Evolutionary conservation across 805 yeast species (phyloP).

Genomic region (Starmerella kuoi): DNA sequence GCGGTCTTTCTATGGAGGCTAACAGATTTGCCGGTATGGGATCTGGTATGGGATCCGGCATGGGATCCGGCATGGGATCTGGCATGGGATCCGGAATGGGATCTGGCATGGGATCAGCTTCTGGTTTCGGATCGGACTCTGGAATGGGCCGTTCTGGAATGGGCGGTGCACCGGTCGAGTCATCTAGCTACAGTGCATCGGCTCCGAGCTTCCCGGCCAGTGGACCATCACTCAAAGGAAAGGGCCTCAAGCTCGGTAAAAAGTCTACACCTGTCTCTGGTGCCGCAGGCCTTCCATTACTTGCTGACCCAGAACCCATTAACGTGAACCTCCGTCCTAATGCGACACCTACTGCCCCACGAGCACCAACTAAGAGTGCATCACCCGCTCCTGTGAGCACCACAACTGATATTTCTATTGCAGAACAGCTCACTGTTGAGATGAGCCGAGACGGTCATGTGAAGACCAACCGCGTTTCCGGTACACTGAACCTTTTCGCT

Average conservation of each 20-base stretch:
- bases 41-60: constrained; percentile 1
- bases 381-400: constrained; percentile 35
- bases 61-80: constrained; percentile 1
- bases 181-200: background rate
- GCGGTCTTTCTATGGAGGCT: background rate
- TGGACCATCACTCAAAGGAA: constrained; percentile 39
- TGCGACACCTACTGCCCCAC: constrained; percentile 8
- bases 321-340: no score
- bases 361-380: background rate
- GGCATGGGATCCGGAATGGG: background rate
- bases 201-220: background rate
- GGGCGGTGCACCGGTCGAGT: background rate
- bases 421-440: constrained; percentile 67
- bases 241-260: constrained; percentile 71
- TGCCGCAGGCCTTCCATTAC: constrained; percentile 20
- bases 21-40: constrained; percentile 1
- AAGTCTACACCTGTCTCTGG: constrained; percentile 24
- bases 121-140: background rate
- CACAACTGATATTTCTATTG: constrained; percentile 66
- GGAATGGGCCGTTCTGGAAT: background rate
- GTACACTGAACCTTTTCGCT: constrained; percentile 79
- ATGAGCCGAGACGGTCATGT: constrained; percentile 69
- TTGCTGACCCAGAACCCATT: constrained; percentile 29
- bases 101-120: background rate
- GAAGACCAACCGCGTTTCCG: constrained; percentile 59